A percentile compares a stretch with the other conserved stretches of the same genome.
Evolutionary conservation across 345 rosid species (phyloP).

Genomic region (Pseudoturritis turrita): DNA sequence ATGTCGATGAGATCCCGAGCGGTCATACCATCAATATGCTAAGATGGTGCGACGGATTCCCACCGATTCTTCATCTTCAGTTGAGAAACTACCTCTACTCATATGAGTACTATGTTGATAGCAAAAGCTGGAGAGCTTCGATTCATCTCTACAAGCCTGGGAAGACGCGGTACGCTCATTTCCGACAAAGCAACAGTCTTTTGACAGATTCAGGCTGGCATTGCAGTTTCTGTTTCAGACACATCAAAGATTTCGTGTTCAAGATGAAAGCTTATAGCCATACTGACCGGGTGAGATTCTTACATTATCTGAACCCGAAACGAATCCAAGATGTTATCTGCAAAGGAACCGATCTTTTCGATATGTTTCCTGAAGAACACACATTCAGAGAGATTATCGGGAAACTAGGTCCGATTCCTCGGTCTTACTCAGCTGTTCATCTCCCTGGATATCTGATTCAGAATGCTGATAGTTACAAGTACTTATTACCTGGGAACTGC

Average conservation of each 20-base stretch:
- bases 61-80: constrained; percentile 79
- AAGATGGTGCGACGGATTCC: constrained; percentile 84
- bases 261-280: constrained; percentile 99
- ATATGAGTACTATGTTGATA: constrained; percentile 59
- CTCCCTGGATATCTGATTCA: constrained; percentile 67
- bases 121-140: constrained; percentile 94
- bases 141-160: constrained; percentile 62
- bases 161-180: constrained; percentile 77
- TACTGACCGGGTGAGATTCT: constrained; percentile 73
- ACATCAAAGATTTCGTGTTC: constrained; percentile 62
- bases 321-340: constrained; percentile 84
- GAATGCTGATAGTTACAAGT: constrained; percentile 59
- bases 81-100: constrained; percentile 79
- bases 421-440: constrained; percentile 68
- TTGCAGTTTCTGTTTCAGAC: constrained; percentile 92
- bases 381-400: constrained; percentile 83
- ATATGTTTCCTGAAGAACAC: constrained; percentile 91
- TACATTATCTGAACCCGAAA: constrained; percentile 66
- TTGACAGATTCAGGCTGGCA: constrained; percentile 89
- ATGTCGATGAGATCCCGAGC: constrained; percentile 90
- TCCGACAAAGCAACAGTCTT: constrained; percentile 59
- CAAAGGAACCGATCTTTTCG: constrained; percentile 70
- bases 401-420: constrained; percentile 83
- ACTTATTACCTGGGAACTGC: constrained; percentile 84
- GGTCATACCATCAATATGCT: constrained; percentile 80